Evolutionary conservation across 139 green algal genomes (phyloP), one percentile per base, ranked within the genome.

Genomic region (Prasinococcaceae sp.): DNA sequence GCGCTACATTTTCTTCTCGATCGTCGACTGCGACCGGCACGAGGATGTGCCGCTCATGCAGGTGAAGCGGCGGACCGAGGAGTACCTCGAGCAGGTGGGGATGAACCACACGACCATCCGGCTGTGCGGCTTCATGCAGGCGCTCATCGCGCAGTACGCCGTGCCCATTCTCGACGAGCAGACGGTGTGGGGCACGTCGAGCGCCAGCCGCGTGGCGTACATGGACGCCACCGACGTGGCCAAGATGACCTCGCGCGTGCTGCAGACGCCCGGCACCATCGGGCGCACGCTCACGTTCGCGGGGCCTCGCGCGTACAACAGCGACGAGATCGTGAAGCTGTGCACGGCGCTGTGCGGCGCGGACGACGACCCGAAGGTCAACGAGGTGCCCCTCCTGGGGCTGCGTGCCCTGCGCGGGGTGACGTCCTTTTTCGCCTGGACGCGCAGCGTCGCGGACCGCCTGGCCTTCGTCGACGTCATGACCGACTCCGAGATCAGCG

Each of bases 81-180:
- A 92, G 63, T 96, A 81, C 64, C 76, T 98, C 30, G 60, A 72
- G 51, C 42, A 65, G 12, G 77, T 30, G 24, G 83, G 82, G 8
- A 65, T 98, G 16, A 72, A 92, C 61, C 90, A 88, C 85, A 98
- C 88, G 47, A 79, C 79, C 46, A 79, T 98, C 53, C 73, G 90
- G 9, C 67, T 96, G 23, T 94, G 84, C 65, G 88, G 90, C 30
- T 96, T 97, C 72, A 93, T 94, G 77, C 74, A 93, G 83, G 90
- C 83, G 28, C 75, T 97, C 42, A 96, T 98, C 64, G 80, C 79
- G 48, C 94, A 96, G 69, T 98, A 98, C 68, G 90, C 90, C 1
- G 88, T 98, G 41, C 90, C 90, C 16, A 92, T 98, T 26, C 69
- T 98, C 44, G 90, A 98, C 68, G 86, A 98, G 61, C 78, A 82